Base-by-base conservation (phyloP, 2,329 filamentous ascomycete genomes). In the Arthrobotrys conoides region DNA sequence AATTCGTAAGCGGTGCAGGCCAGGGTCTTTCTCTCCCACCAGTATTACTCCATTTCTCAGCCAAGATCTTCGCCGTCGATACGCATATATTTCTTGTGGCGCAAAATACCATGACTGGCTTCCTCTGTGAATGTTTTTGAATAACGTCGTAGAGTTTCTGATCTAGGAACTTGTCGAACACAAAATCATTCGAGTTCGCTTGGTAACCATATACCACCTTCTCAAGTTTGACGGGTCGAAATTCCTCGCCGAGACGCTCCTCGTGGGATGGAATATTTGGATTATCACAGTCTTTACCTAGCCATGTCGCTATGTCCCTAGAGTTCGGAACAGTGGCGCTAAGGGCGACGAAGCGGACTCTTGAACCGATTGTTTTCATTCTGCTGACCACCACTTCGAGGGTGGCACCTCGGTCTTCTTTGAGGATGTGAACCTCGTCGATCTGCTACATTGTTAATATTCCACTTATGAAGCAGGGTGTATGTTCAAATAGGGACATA, bases 241-340 rank as follows among this genome's bases (percentile, higher is more conserved):
- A 93, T 8, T 93, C 91, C 83, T 96, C 93, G 0, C 91, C 91
- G 82, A 96, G 96, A 1, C 87, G 87, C 82, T 94, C 91, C 55
- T 88, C 86, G 24, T 86, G 86, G 0, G 93, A 93, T 14, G 92
- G 90, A 0, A 90, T 83, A 75, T 90, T 85, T 24, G 88, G 87
- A 38, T 88, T 89, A 0, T 86, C 86, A 33, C 89, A 85, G 81
- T 90, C 88, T 76, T 87, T 91, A 0, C 93, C 93, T 0, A 97
- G 86, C 93, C 93, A 97, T 0, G 86, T 87, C 3, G 93, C 92
- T 80, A 97, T 91, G 82, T 96, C 93, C 57, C 90, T 87, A 0
- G 92, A 91, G 81, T 96, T 96, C 0, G 93, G 93, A 0, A 96
- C 90, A 0, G 93, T 96, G 1, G 93, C 93, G 83, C 93, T 95